Base-by-base conservation (phyloP, 2,329 filamentous ascomycete genomes). In the Fusarium sp. region DNA sequence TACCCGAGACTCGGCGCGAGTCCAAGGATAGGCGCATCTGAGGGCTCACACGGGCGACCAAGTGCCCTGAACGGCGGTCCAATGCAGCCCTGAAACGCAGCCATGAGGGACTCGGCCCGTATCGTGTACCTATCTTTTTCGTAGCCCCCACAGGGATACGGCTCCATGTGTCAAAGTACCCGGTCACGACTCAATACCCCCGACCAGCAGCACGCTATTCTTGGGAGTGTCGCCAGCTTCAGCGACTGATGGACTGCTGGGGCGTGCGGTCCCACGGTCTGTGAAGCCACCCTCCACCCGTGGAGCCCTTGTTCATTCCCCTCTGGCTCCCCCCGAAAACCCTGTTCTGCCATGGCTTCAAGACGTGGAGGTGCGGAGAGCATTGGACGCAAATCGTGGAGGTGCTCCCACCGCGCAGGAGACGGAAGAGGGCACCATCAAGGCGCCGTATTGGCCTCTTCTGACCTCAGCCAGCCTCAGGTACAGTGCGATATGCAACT, bases 131-230 rank as follows among this genome's bases (percentile, higher is more conserved):
- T 65, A 9, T 25, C 12, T n/a, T 11, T 3, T 17, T 43, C 60
- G 77, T 79, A 69, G 40, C 65, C 75, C 74, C 73, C 70, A 69
- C 72, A 43, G 22, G 40, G 50, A 27, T 38, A 11, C 57, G n/a
- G 33, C 63, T 54, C 77, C 74, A 76, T 79, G 76, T 76, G 76
- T 69, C 68, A 58, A 71, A 61, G 77, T 71, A 75, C 50, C 66
- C 56, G 59, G 38, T 54, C 69, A 68, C 66, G 66, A 68, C 61
- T 69, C 64, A 66, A 66, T 73, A 75, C 73, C 64, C 70, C 64
- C 65, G 65, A 70, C 64, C 59, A 57, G 72, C 61, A 62, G 64
- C 66, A 63, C 69, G 65, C 74, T 77, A 72, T 65, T 65, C 43
- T 58, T 58, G 40, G 75, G 68, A 70, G 71, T 74, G 62, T 59